phyloP scores from a whole-genome alignment of 2,329 filamentous ascomycete species.

The Calonectria honghensis region DNA sequence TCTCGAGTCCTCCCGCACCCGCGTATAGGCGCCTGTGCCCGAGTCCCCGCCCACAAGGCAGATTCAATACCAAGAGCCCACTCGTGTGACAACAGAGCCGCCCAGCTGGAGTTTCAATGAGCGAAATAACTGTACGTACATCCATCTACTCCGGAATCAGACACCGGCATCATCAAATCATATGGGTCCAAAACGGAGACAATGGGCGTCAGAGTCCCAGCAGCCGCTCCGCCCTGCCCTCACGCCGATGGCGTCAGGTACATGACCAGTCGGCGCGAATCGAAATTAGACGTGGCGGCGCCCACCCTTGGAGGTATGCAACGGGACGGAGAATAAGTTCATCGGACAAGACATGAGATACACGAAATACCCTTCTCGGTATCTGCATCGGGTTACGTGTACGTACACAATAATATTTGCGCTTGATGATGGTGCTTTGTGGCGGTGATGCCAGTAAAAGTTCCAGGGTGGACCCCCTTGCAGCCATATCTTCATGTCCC shows the following conservation, averaged over 20 bases:
- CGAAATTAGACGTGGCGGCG: slow-evolving; percentile 3
- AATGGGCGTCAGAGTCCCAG: not conserved
- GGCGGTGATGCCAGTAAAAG: slow-evolving; percentile 20
- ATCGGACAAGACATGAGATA: slow-evolving; percentile 15
- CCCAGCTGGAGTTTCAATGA: not conserved
- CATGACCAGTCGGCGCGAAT: slow-evolving; percentile 13
- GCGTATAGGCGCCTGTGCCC: slow-evolving; percentile 24
- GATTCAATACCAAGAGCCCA: slow-evolving; percentile 36
- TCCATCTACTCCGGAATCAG: not conserved
- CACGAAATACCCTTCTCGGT: slow-evolving; percentile 1
- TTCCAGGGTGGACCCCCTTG: not conserved
- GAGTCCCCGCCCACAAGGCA: slow-evolving; percentile 39
- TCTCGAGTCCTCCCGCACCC: slow-evolving; percentile 12
- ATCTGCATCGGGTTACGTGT: not conserved
- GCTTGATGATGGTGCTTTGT: not conserved
- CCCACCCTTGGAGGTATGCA: not conserved
- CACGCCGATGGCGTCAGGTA: slow-evolving; percentile 21
- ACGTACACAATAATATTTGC: not conserved
- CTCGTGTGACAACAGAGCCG: slow-evolving; percentile 19
- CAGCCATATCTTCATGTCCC: not conserved
- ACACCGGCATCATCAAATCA: not conserved
- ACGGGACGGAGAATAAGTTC: slow-evolving; percentile 4
- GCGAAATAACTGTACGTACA: not conserved
- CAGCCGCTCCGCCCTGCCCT: not conserved
- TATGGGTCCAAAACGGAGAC: not conserved